Base-by-base conservation (phyloP, 108 stramenopile species). In the Cyclotella kingstonii region DNA sequence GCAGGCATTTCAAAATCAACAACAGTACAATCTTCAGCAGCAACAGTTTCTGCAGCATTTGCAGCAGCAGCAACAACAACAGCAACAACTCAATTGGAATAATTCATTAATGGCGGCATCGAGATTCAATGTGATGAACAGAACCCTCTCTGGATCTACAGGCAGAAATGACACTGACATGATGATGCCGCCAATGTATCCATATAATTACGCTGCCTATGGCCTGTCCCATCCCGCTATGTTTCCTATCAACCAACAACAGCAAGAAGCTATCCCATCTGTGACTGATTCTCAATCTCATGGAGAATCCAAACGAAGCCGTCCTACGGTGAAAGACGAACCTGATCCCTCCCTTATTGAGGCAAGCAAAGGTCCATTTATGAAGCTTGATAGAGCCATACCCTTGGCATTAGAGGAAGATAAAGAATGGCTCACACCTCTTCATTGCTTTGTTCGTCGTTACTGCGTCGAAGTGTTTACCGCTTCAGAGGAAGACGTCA, bases 391-490 rank as follows among this genome's bases (percentile, higher is more conserved):
- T 4, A 45, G 78, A 23, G 81, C 84, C 22, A 57, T 82, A 26
- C 76, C 86, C 14, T 50, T 91, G 35, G 77, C 83, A 0, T 75
- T 88, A 64, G 61, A 65, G 15, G 55, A 64, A 21, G 90, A 91
- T 51, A 83, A 83, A 22, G 83, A 89, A 21, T 91, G 86, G 86
- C 62, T 91, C 23, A 91, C 90, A 14, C 85, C 87, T 17, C 70
- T 91, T 10, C 86, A 91, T 64, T 91, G 90, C 61, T 91, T 89
- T 46, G 82, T 91, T 22, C 87, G 90, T 30, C 54, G 54, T 10
- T 64, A 88, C 30, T 87, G 86, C 55, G 86, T 91, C 8, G 80
- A 91, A 45, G 84, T 84, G 19, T 91, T 91, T 53, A 81, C 81
- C 15, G 90, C 90, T 8, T 66, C 80, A 0, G 51, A 68, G 49